Conservation (phyloP, 805 yeast genomes). For the Candida endomychidarum region DNA sequence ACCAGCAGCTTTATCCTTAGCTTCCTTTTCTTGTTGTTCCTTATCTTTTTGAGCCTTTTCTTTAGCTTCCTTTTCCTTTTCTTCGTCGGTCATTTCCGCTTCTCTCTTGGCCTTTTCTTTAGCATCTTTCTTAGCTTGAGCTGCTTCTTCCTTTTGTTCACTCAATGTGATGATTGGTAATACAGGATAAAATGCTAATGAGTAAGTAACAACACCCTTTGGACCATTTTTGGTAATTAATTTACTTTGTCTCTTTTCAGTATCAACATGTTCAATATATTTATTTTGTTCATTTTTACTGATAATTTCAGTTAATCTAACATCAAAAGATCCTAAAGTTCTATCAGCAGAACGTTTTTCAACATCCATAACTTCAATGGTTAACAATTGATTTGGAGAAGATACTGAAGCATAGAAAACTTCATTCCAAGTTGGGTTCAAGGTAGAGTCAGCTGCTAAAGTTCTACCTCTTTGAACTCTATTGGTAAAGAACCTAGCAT, state of each 20-base stretch:
- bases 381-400: conserved; percentile 76
- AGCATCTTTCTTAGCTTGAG: conserved; percentile 33
- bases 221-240: conserved; percentile 77
- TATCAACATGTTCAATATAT: conserved; percentile 57
- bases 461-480: conserved; percentile 80
- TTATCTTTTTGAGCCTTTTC: conserved; percentile 25
- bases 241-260: conserved; percentile 56
- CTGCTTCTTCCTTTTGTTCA: conserved; percentile 61
- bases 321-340: conserved; percentile 77
- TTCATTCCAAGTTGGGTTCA: conserved; percentile 85
- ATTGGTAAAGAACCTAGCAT: conserved; percentile 74
- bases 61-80: conserved; percentile 31
- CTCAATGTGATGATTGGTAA: conserved; percentile 75
- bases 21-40: conserved; percentile 16
- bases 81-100: conserved; percentile 19
- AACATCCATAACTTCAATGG: conserved; percentile 90
- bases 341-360: conserved; percentile 79
- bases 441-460: conserved; percentile 58
- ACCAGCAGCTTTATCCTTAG: conserved; percentile 36
- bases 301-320: conserved; percentile 66
- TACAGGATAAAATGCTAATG: conserved; percentile 80
- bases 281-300: conserved; percentile 63
- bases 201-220: conserved; percentile 75
- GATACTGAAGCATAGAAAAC: conserved; percentile 78
- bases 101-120: conserved; percentile 37